A percentile compares a stretch with the other conserved stretches of the same genome.
phyloP scores from a whole-genome alignment of 2,329 filamentous ascomycete genomes.

The Helotiales sp. region DNA sequence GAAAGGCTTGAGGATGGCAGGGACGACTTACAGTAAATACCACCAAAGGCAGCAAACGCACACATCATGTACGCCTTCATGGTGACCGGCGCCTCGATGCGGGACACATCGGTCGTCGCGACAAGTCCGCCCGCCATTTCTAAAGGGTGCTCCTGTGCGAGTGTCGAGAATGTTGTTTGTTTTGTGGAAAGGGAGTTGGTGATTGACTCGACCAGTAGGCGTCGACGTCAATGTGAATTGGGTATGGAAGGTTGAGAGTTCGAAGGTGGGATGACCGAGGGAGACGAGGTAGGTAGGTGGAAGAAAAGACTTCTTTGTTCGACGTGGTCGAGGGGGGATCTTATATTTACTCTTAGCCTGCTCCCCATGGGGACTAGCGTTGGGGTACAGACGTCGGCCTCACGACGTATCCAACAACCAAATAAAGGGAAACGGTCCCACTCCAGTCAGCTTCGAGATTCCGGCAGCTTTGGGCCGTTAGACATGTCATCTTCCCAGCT shows the following conservation, averaged over 20 bases:
- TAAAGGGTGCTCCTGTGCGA: slow-evolving; percentile 3
- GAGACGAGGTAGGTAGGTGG: not conserved
- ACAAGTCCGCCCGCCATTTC: slow-evolving; percentile 12
- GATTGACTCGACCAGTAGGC: not conserved
- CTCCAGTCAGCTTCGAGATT: too few relatives aligned
- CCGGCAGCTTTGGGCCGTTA: too few relatives aligned
- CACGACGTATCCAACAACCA: not conserved
- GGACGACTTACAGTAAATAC: too few relatives aligned
- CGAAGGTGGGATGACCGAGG: not conserved
- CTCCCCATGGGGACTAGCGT: not conserved
- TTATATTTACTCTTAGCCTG: not conserved
- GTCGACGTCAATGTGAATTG: not conserved
- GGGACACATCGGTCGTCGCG: slow-evolving; percentile 61
- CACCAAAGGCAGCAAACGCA: slow-evolving; percentile 69
- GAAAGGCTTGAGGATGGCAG: too few relatives aligned
- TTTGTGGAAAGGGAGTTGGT: not conserved
- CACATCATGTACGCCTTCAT: slow-evolving; percentile 69
- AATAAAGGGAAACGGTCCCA: not conserved
- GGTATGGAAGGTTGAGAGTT: not conserved
- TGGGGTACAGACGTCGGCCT: too few relatives aligned
- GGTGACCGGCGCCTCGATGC: slow-evolving; percentile 68
- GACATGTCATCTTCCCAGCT: too few relatives aligned
- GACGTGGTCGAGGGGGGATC: not conserved
- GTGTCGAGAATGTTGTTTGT: slow-evolving; percentile 3
- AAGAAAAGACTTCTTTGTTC: not conserved